These are phyloP conservation scores for Rhododendron kiyosumense DNA, from an alignment of 148 eudicot genomes.

Conservation along the genomic window DNA sequence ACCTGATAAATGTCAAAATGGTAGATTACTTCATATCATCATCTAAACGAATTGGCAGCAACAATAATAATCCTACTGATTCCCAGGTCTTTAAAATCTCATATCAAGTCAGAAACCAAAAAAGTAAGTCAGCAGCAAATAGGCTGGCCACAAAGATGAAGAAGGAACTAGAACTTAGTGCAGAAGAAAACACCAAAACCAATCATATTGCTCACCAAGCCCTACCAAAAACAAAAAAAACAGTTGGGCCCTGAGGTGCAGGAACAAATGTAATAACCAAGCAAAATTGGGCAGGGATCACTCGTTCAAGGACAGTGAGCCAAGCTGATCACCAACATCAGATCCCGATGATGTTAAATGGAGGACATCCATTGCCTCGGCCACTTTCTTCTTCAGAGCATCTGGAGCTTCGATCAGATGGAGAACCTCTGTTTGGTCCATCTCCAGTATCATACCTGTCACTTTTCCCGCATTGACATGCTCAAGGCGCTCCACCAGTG, in stretches of 20 bases:
- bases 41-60: not conserved
- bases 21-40: not conserved
- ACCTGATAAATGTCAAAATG: not conserved
- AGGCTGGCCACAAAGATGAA: not conserved
- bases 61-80: not conserved
- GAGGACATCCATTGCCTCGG: slow-evolving; percentile 47
- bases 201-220: slow-evolving; percentile 1
- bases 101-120: slow-evolving; percentile 1
- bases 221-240: not conserved
- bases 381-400: slow-evolving; percentile 45
- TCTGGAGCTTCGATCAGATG: slow-evolving; percentile 56
- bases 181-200: not conserved
- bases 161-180: not conserved
- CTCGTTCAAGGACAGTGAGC: slow-evolving; percentile 19
- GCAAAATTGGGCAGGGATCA: not conserved
- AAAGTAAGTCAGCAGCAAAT: not conserved
- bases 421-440: slow-evolving; percentile 56
- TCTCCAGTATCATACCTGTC: slow-evolving; percentile 51
- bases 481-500: slow-evolving; percentile 42
- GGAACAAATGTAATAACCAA: not conserved
- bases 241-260: not conserved
- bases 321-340: slow-evolving; percentile 19
- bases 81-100: not conserved
- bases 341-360: slow-evolving; percentile 19
- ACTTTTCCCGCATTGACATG: slow-evolving; percentile 40